Base-by-base conservation (phyloP, 768 basidiomycete species). In the Amanita muscaria region DNA sequence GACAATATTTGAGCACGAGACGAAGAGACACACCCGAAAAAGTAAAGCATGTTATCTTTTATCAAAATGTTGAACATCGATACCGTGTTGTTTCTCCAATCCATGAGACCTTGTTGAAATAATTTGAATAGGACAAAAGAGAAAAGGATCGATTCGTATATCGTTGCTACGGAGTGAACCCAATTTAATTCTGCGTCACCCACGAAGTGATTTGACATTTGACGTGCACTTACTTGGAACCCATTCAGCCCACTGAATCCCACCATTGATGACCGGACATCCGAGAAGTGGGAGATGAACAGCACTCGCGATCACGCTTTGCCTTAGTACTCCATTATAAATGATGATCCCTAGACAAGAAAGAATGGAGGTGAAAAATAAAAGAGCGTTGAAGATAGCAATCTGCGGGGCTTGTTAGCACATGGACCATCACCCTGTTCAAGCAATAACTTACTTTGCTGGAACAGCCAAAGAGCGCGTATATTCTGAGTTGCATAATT, bases 221-320 rank as follows among this genome's bases (percentile, higher is more conserved):
- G 8, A 11, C 8, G 12, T 30, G 14, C 4, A 9, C 41, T 16
- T 33, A 42, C 41, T 29, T 18, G 41, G 67, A 11, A 72, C 59
- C 70, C 69, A 72, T 46, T 63, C 61, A 1, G 65, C 64, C 68
- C 69, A 72, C 48, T 70, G 64, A n/a, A 64, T 64, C 3, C 69
- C 66, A 23, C 62, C 59, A 48, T 68, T 68, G 18, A 70, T 60
- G 3, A 51, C 46, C 3, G 69, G 70, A 46, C 69, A 72, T 8
- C 68, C 70, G 8, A 66, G 67, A 7, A 69, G 55, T 1, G 65
- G 65, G 1, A 70, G 51, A 18, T 57, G 54, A n/a, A 65, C 56
- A 0, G 63, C 62, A 21, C 52, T 47, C 2, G 63, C 62, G 16
- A 73, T 72, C 37, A 67, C 49, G 1, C 56, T 53, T 1, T 56